Conservation (phyloP, 164 flowering plant species). For the Tetrastigma voinierianum region DNA sequence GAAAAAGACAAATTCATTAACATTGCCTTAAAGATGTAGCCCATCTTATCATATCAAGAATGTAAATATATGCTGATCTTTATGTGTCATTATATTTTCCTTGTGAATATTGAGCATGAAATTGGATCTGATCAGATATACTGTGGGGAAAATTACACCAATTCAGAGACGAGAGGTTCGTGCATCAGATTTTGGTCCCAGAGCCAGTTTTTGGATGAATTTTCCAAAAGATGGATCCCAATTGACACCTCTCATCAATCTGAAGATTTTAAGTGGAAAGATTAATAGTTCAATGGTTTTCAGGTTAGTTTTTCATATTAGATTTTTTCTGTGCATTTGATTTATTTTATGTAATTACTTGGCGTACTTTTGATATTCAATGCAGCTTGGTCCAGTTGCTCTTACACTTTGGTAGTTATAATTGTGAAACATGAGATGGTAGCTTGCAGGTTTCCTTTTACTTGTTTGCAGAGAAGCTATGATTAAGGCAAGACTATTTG, state of each 20-base stretch:
- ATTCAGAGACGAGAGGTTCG: conserved; percentile 93
- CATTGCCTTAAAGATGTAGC: too few relatives aligned
- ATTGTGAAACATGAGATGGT: too few relatives aligned
- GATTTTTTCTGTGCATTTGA: background rate
- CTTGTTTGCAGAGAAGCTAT: background rate
- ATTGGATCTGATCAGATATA: conserved; percentile 60
- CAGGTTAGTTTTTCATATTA: conserved; percentile 51
- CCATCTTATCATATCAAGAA: too few relatives aligned
- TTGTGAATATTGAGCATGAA: conserved; percentile 9
- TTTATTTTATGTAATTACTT: background rate
- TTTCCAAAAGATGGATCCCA: conserved; percentile 94
- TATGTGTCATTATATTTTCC: background rate
- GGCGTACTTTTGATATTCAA: background rate
- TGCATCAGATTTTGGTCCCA: conserved; percentile 83
- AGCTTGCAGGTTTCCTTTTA: background rate
- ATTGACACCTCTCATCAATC: conserved; percentile 91
- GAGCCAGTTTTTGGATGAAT: conserved; percentile 97
- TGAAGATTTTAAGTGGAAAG: conserved; percentile 96
- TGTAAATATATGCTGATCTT: too few relatives aligned
- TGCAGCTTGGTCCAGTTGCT: background rate
- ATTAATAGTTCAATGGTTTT: conserved; percentile 99
- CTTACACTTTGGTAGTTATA: background rate
- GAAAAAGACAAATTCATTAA: too few relatives aligned
- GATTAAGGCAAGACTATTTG: background rate
- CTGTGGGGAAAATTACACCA: conserved; percentile 97